These are phyloP conservation scores for Cadophora malorum DNA, from an alignment of 2,329 filamentous ascomycete species.

Conservation along the genomic window DNA sequence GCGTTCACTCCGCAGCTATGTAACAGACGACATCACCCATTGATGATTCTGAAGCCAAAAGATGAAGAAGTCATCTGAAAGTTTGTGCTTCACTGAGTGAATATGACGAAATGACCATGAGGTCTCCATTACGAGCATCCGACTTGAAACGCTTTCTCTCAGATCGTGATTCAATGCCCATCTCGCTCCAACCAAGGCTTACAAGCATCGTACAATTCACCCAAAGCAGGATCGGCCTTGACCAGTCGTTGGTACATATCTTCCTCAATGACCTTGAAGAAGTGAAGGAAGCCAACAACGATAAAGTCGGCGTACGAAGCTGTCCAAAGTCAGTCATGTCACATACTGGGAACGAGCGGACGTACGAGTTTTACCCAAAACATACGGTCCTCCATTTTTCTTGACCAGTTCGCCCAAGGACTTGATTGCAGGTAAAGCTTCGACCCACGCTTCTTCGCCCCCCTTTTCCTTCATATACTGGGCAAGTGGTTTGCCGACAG, in stretches of 20 bases:
- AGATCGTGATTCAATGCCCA: conserved; percentile 28
- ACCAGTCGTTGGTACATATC: conserved; percentile 49
- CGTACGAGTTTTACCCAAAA: conserved; percentile 57
- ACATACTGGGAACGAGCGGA: conserved; percentile 1
- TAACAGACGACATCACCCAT: no score
- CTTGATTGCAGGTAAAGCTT: conserved; percentile 55
- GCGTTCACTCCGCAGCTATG: no score
- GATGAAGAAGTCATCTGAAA: no score
- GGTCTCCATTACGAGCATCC: no score
- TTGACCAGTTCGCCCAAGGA: conserved; percentile 45
- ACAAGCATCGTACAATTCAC: conserved; percentile 33
- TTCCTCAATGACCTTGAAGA: conserved; percentile 49
- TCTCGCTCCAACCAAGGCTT: conserved; percentile 39
- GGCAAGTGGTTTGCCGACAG: conserved; percentile 59
- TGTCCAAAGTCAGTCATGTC: conserved; percentile 8
- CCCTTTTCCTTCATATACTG: conserved; percentile 56
- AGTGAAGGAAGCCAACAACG: conserved; percentile 57
- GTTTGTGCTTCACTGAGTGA: no score
- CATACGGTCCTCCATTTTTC: conserved; percentile 63
- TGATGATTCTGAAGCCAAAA: no score
- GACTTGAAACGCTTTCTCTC: no score
- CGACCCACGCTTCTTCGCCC: conserved; percentile 57
- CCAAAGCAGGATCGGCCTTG: conserved; percentile 39
- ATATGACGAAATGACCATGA: no score
- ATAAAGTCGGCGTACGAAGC: conserved; percentile 65